A percentile compares a stretch with the other conserved stretches of the same genome.
These are phyloP conservation scores for Aspergillus luchuensis DNA, from an alignment of 2,329 filamentous ascomycete species.

Conservation along the genomic window DNA sequence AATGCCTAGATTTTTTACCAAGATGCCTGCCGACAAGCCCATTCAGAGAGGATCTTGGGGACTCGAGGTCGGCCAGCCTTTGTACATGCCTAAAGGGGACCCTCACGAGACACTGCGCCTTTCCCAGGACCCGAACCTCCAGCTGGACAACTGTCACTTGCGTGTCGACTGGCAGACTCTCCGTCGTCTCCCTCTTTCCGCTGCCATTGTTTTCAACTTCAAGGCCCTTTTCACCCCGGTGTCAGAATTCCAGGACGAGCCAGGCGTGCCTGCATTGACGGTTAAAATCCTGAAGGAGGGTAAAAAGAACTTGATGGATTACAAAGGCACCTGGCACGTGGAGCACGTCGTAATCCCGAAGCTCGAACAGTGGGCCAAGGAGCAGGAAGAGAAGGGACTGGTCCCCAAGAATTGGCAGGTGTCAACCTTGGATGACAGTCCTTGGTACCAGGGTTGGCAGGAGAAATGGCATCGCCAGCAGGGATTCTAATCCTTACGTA, in stretches of 20 bases:
- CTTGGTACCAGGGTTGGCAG: constrained; percentile 76
- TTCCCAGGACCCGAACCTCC: constrained; percentile 59
- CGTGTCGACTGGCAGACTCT: constrained; percentile 89
- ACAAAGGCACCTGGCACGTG: constrained; percentile 80
- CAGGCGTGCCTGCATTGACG: constrained; percentile 69
- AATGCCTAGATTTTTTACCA: constrained; percentile 70
- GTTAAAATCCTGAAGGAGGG: constrained; percentile 70
- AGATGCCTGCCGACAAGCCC: constrained; percentile 70
- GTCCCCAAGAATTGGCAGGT: constrained; percentile 66
- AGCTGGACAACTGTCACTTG: constrained; percentile 63
- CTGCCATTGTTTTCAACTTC: constrained; percentile 81
- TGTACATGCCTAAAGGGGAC: constrained; percentile 73
- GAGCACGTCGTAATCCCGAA: constrained; percentile 70
- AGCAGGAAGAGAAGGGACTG: constrained; percentile 66
- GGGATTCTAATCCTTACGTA: constrained; percentile 53
- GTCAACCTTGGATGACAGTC: constrained; percentile 70
- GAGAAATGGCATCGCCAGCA: constrained; percentile 70
- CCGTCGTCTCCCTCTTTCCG: constrained; percentile 74
- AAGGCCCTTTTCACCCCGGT: constrained; percentile 81
- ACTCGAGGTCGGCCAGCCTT: constrained; percentile 71
- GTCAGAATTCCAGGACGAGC: constrained; percentile 68
- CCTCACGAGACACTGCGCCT: constrained; percentile 63
- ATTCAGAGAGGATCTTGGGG: constrained; percentile 87
- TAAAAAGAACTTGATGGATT: constrained; percentile 71
- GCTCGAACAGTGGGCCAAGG: constrained; percentile 63